These are phyloP conservation scores for Cercospora beticola DNA, from an alignment of 2,329 filamentous ascomycete genomes.

Conservation along the genomic window DNA sequence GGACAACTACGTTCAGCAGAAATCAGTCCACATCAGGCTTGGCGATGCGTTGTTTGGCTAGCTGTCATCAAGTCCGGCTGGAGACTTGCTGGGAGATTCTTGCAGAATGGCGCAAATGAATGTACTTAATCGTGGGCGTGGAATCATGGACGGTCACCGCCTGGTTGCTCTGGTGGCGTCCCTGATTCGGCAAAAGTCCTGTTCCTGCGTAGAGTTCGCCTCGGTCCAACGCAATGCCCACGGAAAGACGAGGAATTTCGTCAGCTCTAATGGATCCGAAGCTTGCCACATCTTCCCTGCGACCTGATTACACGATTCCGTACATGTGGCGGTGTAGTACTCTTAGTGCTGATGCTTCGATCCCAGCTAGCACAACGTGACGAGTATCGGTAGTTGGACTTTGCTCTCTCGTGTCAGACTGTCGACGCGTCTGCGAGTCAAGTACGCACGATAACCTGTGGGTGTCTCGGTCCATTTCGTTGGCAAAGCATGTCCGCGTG, in stretches of 20 bases:
- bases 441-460: background rate
- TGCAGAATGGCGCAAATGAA: background rate
- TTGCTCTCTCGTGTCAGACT: background rate
- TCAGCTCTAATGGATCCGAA: background rate
- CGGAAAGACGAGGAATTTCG: background rate
- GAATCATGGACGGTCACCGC: background rate
- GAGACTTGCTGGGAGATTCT: background rate
- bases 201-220: background rate
- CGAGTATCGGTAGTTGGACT: background rate
- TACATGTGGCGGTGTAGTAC: background rate
- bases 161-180: background rate
- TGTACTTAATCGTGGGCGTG: background rate
- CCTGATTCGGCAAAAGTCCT: background rate
- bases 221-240: background rate
- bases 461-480: background rate
- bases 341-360: background rate
- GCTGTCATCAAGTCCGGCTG: background rate
- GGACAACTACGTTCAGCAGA: constrained; percentile 24
- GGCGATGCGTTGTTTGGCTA: background rate
- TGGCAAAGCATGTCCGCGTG: background rate
- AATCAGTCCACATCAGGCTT: constrained; percentile 17
- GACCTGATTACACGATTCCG: background rate
- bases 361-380: background rate
- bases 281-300: background rate
- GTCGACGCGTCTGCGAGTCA: background rate